phyloP scores from a whole-genome alignment of 23 red algal species.

The Pyropia yezoensis region DNA sequence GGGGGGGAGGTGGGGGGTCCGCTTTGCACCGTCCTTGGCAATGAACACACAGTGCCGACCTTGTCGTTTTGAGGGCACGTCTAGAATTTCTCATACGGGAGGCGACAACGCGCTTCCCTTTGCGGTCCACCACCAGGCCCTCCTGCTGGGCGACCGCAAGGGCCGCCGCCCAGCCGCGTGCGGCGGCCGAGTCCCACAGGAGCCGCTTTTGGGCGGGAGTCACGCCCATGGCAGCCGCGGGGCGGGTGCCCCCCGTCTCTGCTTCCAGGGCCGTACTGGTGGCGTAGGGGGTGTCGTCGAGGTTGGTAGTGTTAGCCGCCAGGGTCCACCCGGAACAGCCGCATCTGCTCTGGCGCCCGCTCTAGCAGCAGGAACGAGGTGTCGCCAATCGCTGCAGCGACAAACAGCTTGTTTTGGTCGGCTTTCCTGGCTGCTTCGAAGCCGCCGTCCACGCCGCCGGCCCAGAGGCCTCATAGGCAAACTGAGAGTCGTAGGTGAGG shows the following conservation, averaged over 20 bases:
- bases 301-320: constrained; percentile 17
- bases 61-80: too few relatives aligned
- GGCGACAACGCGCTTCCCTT: constrained; percentile 20
- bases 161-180: constrained; percentile 14
- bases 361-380: constrained; percentile 39
- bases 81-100: too few relatives aligned
- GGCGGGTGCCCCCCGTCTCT: constrained; percentile 17
- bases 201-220: constrained; percentile 19
- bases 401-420: constrained; percentile 24
- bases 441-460: constrained; percentile 7
- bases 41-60: too few relatives aligned
- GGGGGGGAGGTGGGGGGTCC: too few relatives aligned
- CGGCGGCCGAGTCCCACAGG: constrained; percentile 25
- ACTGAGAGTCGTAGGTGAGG: constrained; percentile 20
- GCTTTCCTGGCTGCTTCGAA: too few relatives aligned
- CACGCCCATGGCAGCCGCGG: constrained; percentile 16
- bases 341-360: constrained; percentile 31
- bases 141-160: constrained; percentile 21
- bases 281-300: constrained; percentile 29
- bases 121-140: constrained; percentile 16
- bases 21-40: too few relatives aligned
- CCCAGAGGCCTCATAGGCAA: constrained; percentile 25
- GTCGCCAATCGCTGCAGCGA: constrained; percentile 6
- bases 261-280: constrained; percentile 26
- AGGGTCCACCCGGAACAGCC: constrained; percentile 35